Conservation (phyloP, 257 asterid species). For the Nicotiana otophora region DNA sequence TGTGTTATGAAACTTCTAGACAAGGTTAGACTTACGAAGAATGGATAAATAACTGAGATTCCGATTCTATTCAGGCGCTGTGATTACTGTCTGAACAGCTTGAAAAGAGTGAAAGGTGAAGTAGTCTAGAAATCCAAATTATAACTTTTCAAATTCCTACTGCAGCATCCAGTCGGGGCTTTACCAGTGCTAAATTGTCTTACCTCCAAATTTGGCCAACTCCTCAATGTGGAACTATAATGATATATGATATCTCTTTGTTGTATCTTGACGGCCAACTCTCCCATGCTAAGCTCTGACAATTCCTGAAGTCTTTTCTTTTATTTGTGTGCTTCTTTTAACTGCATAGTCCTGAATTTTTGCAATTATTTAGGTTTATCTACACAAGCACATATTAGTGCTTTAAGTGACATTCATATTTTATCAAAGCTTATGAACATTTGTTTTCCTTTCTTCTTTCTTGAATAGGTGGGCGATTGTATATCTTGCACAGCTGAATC, state of each 20-base stretch:
- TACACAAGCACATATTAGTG: not conserved
- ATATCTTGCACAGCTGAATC: slow-evolving; percentile 85
- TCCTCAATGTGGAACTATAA: not conserved
- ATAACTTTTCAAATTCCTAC: not conserved
- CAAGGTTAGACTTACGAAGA: not conserved
- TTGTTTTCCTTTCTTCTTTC: not conserved
- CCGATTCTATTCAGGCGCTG: not conserved
- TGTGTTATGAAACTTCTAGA: not conserved
- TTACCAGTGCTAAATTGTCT: not conserved
- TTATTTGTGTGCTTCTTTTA: not conserved
- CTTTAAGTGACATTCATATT: not conserved
- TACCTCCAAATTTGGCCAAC: not conserved
- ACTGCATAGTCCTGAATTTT: not conserved
- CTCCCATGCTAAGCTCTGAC: no score
- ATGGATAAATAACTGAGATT: not conserved
- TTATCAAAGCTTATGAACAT: not conserved
- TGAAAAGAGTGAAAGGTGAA: not conserved
- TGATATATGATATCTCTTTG: not conserved
- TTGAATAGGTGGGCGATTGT: slow-evolving; percentile 85
- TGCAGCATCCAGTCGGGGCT: not conserved
- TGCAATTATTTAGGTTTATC: not conserved
- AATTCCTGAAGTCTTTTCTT: not conserved
- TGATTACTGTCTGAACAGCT: not conserved
- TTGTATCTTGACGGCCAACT: not conserved
- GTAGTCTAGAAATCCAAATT: not conserved